Conservation (phyloP, 768 basidiomycete species). For the Xerocomellus intermedius region DNA sequence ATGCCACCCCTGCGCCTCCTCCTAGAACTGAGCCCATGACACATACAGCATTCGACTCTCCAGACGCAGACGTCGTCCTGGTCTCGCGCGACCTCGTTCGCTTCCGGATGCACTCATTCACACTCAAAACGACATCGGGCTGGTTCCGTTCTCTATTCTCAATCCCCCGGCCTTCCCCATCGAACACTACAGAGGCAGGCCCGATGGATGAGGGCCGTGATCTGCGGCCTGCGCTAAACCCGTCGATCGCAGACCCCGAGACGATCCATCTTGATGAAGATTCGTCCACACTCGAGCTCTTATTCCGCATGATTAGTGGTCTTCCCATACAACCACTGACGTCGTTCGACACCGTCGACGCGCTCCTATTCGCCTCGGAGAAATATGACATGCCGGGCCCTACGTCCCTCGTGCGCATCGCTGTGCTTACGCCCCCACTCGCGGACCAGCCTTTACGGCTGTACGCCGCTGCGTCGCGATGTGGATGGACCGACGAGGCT, state of each 20-base stretch:
- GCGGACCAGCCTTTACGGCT: constrained; percentile 50
- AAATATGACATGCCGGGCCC: constrained; percentile 73
- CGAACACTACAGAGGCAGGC: background rate
- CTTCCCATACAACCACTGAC: constrained; percentile 48
- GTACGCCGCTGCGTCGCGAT: constrained; percentile 54
- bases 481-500: constrained; percentile 58
- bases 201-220: background rate
- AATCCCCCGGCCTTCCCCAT: constrained; percentile 42
- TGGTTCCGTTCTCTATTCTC: constrained; percentile 58
- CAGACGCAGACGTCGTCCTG: constrained; percentile 56
- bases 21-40: constrained; percentile 20
- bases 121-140: constrained; percentile 58
- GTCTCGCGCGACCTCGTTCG: constrained; percentile 46
- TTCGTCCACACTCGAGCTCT: constrained; percentile 48
- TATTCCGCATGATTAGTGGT: constrained; percentile 63
- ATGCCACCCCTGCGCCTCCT: background rate
- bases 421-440: constrained; percentile 52
- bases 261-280: constrained; percentile 59
- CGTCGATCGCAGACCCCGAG: constrained; percentile 26
- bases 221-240: constrained; percentile 5
- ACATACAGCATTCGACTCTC: constrained; percentile 52
- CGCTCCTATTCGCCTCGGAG: constrained; percentile 60
- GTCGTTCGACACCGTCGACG: constrained; percentile 54
- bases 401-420: constrained; percentile 55
- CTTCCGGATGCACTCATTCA: constrained; percentile 60